Evolutionary conservation across 176 grass and related monocot genomes (phyloP), one percentile per base, ranked within the genome.

Genomic region (Avena sativa): DNA sequence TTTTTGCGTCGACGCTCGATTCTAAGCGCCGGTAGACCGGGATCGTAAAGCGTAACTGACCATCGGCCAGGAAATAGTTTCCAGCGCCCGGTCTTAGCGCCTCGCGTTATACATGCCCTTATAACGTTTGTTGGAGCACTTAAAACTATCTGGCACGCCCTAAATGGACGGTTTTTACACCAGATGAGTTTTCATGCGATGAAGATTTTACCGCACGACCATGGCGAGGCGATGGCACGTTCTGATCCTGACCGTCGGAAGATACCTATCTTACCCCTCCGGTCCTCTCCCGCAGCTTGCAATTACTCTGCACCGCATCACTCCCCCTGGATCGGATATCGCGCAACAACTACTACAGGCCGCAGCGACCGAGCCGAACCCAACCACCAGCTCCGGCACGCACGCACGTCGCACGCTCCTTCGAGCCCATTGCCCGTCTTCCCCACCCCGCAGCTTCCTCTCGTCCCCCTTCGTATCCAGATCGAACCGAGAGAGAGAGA

Each of bases 401-500:
- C 73, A 53, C 71, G 46, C 60, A 23, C 68, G 64, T 32, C 63
- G 63, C 68, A 15, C 32, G 46, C 46, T 48, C 9, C 68, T 26
- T 13, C 11, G 69, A 72, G 69, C 69, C 69, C 34, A 30, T 60
- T 64, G 3, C 50, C n/a, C 44, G 15, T 81, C 46, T 49, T 5
- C 71, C 76, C 70, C 71, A 74, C 71, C 46, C 84, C 71, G 44
- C 75, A 78, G 5, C 80, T 20, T 26, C 79, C 32, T 47, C 20
- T 1, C 47, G 21, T 17, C 28, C 20, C 52, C 77, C 58, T 48
- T 50, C 56, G 5, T 32, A 81, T 52, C 73, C 84, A 87, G 81
- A 91, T 91, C 89, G 85, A 84, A 91, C 73, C 89, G 21, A 30
- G 15, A 59, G 26, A 74, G 71, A 74, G 46, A 69, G 34, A 46